Conservation (phyloP, 75 land plant species). For the Cunninghamia lanceolata region DNA sequence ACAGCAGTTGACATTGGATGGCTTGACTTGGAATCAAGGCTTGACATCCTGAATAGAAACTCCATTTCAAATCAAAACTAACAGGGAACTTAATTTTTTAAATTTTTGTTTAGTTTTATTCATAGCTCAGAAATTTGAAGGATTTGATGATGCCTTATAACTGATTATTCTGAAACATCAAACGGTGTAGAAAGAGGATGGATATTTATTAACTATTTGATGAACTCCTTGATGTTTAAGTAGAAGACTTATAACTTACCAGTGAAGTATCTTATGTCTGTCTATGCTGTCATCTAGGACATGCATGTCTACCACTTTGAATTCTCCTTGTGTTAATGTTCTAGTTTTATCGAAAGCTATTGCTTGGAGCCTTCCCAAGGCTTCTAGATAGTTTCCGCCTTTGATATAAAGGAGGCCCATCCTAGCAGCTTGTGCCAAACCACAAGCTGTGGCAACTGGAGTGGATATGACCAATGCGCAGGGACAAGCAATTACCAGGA, state of each 20-base stretch:
- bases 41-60: slow-evolving; percentile 59
- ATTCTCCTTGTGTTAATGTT: slow-evolving; percentile 86
- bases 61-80: too few species aligned
- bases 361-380: slow-evolving; percentile 53
- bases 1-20: slow-evolving; percentile 94
- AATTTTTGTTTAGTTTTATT: too few species aligned
- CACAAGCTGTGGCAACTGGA: slow-evolving; percentile 37
- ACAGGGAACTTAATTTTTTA: too few species aligned
- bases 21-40: slow-evolving; percentile 87
- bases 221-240: not conserved
- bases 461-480: slow-evolving; percentile 93
- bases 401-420: slow-evolving; percentile 74
- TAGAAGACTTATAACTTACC: slow-evolving; percentile 37
- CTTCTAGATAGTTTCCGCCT: slow-evolving; percentile 82
- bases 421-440: slow-evolving; percentile 67
- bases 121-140: too few species aligned
- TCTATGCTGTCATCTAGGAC: slow-evolving; percentile 23
- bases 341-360: slow-evolving; percentile 95
- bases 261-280: slow-evolving; percentile 45
- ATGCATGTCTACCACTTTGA: slow-evolving; percentile 54
- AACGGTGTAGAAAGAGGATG: too few species aligned
- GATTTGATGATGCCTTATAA: not conserved
- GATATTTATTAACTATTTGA: too few species aligned
- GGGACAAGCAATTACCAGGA: slow-evolving; percentile 91
- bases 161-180: too few species aligned